phyloP scores from a whole-genome alignment of 441 rosid genomes.

The Breynia disticha region DNA sequence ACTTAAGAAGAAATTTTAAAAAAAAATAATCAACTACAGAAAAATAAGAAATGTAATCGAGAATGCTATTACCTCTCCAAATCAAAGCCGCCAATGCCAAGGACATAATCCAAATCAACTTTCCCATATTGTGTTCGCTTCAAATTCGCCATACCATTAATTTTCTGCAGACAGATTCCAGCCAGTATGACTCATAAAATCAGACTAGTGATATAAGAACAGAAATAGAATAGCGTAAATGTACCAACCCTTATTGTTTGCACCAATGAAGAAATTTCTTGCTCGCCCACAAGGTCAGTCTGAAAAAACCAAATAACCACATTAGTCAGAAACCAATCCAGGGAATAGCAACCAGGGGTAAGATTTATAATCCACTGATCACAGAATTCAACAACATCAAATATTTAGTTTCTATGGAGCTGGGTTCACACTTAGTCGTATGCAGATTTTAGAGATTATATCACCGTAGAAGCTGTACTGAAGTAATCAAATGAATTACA shows the following conservation, averaged over 20 bases:
- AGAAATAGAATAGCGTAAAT: background rate
- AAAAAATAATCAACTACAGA: background rate
- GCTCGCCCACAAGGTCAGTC: slow-evolving; percentile 86
- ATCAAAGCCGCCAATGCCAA: slow-evolving; percentile 98
- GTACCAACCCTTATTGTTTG: slow-evolving; percentile 56
- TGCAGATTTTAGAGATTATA: too few relatives aligned
- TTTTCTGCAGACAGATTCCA: slow-evolving; percentile 38
- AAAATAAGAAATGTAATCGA: background rate
- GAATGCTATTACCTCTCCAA: slow-evolving; percentile 61
- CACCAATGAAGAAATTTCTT: slow-evolving; percentile 51
- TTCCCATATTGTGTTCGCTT: slow-evolving; percentile 69
- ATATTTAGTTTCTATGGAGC: too few relatives aligned
- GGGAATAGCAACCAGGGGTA: background rate
- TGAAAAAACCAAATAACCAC: slow-evolving; percentile 20
- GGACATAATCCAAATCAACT: slow-evolving; percentile 92
- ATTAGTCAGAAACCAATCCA: slow-evolving; percentile 11
- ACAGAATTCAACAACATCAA: too few relatives aligned
- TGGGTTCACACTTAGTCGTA: too few relatives aligned
- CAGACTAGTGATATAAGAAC: slow-evolving; percentile 5
- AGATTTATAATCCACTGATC: background rate
- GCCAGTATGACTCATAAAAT: slow-evolving; percentile 13
- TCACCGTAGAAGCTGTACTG: too few relatives aligned
- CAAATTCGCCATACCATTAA: slow-evolving; percentile 73
- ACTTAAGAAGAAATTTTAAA: background rate
- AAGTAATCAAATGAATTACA: too few relatives aligned